A percentile compares a stretch with the other conserved stretches of the same genome.
Conservation (phyloP, 768 basidiomycete genomes). For the Leucocoprinus birnbaumii region DNA sequence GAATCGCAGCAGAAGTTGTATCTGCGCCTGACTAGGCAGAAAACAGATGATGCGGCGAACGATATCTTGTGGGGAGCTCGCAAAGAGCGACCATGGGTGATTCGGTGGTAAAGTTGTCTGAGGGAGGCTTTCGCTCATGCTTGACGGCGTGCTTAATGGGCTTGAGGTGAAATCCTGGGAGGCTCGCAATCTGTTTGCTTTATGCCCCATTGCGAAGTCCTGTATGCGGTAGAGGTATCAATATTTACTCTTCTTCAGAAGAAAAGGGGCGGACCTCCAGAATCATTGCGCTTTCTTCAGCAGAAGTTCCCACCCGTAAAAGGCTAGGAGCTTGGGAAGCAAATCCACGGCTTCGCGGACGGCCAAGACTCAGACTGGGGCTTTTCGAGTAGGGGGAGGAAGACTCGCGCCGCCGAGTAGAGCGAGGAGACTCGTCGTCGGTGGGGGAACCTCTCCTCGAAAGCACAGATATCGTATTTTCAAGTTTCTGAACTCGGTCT, state of each 20-base stretch:
- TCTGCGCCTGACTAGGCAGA: conserved; percentile 16
- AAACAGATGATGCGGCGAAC: conserved; percentile 15
- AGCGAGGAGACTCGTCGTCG: conserved; percentile 6
- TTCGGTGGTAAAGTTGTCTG: conserved; percentile 9
- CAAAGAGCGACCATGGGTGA: conserved; percentile 20
- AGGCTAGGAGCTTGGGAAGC: conserved; percentile 9
- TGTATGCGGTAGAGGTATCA: no score
- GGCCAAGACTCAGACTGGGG: conserved; percentile 2
- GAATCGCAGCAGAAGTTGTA: conserved; percentile 17
- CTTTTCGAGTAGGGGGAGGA: conserved; percentile 9
- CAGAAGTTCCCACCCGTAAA: conserved; percentile 17
- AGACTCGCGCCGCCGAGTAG: conserved; percentile 6
- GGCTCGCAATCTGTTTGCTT: conserved; percentile 1
- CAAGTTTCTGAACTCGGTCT: conserved; percentile 21
- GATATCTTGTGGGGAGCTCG: conserved; percentile 19
- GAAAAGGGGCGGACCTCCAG: no score
- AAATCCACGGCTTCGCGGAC: conserved; percentile 13
- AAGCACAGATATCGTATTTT: conserved; percentile 19
- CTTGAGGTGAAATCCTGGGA: neutral
- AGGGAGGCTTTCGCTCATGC: neutral
- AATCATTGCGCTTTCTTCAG: conserved; percentile 25
- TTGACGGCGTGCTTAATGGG: conserved; percentile 1
- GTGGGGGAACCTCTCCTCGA: conserved; percentile 12
- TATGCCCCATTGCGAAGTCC: conserved; percentile 13
- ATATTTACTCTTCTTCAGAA: no score